Conservation (phyloP, 257 asterid species). For the Eucommia ulmoides region DNA sequence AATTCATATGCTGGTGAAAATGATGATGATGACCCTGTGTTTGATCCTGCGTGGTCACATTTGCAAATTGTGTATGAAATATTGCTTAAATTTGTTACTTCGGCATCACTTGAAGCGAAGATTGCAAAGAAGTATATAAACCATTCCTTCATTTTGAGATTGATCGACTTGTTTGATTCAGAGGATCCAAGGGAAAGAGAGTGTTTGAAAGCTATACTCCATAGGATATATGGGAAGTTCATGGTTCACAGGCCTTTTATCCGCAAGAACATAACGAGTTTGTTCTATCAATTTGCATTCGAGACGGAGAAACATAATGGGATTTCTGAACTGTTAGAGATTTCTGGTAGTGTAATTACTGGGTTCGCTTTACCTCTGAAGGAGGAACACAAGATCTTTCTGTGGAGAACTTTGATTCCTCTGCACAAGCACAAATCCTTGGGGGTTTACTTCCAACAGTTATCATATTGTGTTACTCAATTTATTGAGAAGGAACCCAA, state of each 20-base stretch:
- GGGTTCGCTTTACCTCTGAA: slow-evolving; percentile 83
- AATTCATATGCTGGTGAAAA: slow-evolving; percentile 25
- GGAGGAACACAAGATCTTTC: slow-evolving; percentile 75
- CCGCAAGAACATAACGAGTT: slow-evolving; percentile 52
- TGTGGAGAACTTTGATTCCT: slow-evolving; percentile 57
- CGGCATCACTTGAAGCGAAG: slow-evolving; percentile 55
- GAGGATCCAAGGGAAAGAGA: slow-evolving; percentile 93
- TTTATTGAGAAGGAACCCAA: slow-evolving; percentile 77
- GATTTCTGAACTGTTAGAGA: slow-evolving; percentile 72
- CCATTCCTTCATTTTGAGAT: slow-evolving; percentile 45
- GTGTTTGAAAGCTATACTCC: slow-evolving; percentile 61
- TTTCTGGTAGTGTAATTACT: slow-evolving; percentile 80
- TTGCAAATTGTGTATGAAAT: slow-evolving; percentile 69
- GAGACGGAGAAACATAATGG: slow-evolving; percentile 76
- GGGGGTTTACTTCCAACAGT: slow-evolving; percentile 73
- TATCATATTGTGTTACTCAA: slow-evolving; percentile 61
- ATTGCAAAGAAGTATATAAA: slow-evolving; percentile 58
- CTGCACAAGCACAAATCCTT: slow-evolving; percentile 74
- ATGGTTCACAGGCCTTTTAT: slow-evolving; percentile 76
- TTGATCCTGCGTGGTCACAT: slow-evolving; percentile 84
- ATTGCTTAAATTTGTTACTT: slow-evolving; percentile 56
- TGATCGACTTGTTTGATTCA: slow-evolving; percentile 66
- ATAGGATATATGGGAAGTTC: slow-evolving; percentile 77
- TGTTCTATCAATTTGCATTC: slow-evolving; percentile 52
- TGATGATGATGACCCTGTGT: slow-evolving; percentile 60